Evolutionary conservation across 1,139 yeast species (phyloP), one percentile per base, ranked within the genome.

Genomic region (Suhomyces wounanorum): DNA sequence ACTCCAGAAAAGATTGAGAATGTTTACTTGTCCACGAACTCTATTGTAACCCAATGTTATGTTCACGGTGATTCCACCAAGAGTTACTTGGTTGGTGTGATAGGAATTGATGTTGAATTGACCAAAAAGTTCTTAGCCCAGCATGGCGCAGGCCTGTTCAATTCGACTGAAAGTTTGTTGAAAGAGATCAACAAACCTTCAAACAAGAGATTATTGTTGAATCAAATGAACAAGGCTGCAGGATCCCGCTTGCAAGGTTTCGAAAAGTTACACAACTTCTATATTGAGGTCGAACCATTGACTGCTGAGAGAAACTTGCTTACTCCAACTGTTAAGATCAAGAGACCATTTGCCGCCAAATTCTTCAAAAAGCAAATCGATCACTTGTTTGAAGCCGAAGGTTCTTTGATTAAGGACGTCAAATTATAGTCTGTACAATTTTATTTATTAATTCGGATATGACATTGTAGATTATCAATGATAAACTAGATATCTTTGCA

Each of bases 1-100:
- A 62, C 67, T 21, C 67, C 68, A 13, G 68, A 64, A 42, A 62
- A 62, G 56, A 56, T 64, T 31, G 68, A 64, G 51, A 64, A 59
- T 51, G 48, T 54, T 23, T 64, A 63, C 52, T 52, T 64, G 40
- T 55, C 63, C 2, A 51, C 55, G 47, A 59, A 57, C 55, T 57
- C 63, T 2, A 36, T 62, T 11, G 50, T 64, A 50, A 45, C 63
- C 0, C 68, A 64, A 52, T 54, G 60, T 47, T 61, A 50, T 40
- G 63, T 58, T 1, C 63, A 64, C 44, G 68, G 67, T 10, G 65
- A 63, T 48, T 61, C 66, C 14, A 55, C 59, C 45, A 59, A 60
- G 51, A 55, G 57, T 23, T 61, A 47, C 51, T 59, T 64, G 56
- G 62, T 64, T 11, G 65, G 61, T 28, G 54, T 64, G 11, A 45